Evolutionary conservation across 2,329 filamentous ascomycete genomes (phyloP).

Genomic region (Xylariaceae sp.): DNA sequence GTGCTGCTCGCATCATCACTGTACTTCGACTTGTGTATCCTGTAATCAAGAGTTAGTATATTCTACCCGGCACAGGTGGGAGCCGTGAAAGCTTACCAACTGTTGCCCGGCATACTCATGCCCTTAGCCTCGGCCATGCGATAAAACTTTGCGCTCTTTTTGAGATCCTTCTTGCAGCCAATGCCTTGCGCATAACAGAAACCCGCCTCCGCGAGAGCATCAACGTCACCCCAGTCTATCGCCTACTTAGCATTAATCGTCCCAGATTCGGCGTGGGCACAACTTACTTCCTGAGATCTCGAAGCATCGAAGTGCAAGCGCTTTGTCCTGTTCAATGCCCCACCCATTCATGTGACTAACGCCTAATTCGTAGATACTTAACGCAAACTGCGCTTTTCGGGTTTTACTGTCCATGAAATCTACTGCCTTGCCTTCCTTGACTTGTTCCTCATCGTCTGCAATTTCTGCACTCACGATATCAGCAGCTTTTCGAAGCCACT

Average conservation of each 20-base stretch:
- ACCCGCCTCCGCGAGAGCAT: constrained; percentile 91
- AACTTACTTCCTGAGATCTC: constrained; percentile 87
- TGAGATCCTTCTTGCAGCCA: constrained; percentile 94
- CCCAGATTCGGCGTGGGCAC: not conserved
- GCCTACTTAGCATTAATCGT: constrained; percentile 34
- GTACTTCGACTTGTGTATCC: constrained; percentile 98
- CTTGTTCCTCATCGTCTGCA: constrained; percentile 76
- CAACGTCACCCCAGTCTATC: constrained; percentile 87
- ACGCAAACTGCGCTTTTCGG: constrained; percentile 88
- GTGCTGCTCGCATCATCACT: constrained; percentile 64
- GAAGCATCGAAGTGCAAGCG: constrained; percentile 87
- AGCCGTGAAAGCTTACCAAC: constrained; percentile 72
- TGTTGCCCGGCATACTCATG: constrained; percentile 97
- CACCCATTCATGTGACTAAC: constrained; percentile 98
- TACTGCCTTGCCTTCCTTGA: constrained; percentile 67
- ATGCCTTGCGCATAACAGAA: constrained; percentile 96
- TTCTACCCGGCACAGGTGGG: not conserved
- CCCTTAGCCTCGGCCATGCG: constrained; percentile 89
- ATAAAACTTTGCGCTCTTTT: constrained; percentile 91
- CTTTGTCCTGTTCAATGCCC: constrained; percentile 93
- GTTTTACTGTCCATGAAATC: constrained; percentile 77
- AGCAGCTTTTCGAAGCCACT: constrained; percentile 91
- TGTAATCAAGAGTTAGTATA: constrained; percentile 46
- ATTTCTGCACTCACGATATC: constrained; percentile 84
- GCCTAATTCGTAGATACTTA: constrained; percentile 95